phyloP scores from a whole-genome alignment of 345 rosid genomes.

The Gossypium bickii region DNA sequence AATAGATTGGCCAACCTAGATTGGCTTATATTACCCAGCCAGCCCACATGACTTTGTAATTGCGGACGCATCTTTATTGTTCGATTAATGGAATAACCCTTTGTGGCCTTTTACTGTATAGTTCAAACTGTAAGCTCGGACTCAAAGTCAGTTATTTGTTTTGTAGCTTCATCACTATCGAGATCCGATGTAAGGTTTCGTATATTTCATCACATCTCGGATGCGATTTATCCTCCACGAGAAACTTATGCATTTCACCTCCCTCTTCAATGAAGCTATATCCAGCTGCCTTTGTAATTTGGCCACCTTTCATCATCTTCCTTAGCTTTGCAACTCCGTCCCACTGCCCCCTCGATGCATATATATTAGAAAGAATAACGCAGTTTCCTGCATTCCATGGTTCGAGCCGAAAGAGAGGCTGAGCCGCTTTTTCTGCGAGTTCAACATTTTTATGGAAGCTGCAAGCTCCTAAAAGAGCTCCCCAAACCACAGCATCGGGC shows the following conservation, averaged over 20 bases:
- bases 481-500: conserved; percentile 81
- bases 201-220: conserved; percentile 48
- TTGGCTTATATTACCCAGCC: no score
- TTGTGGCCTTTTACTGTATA: no score
- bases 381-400: conserved; percentile 78
- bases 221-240: conserved; percentile 66
- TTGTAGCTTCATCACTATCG: conserved; percentile 33
- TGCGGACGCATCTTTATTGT: no score
- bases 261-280: conserved; percentile 59
- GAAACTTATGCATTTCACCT: conserved; percentile 57
- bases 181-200: conserved; percentile 36
- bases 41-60: no score
- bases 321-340: conserved; percentile 65
- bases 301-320: conserved; percentile 60
- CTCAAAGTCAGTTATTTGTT: conserved; percentile 23
- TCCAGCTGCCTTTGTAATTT: conserved; percentile 68
- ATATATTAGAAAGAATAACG: conserved; percentile 67
- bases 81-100: no score
- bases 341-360: conserved; percentile 55
- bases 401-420: conserved; percentile 56
- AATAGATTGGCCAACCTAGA: no score
- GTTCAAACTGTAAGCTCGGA: conserved; percentile 18
- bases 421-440: conserved; percentile 65
- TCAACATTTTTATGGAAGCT: conserved; percentile 61
- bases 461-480: conserved; percentile 78